phyloP scores from a whole-genome alignment of 257 asterid species.

The Primulina tabacum region DNA sequence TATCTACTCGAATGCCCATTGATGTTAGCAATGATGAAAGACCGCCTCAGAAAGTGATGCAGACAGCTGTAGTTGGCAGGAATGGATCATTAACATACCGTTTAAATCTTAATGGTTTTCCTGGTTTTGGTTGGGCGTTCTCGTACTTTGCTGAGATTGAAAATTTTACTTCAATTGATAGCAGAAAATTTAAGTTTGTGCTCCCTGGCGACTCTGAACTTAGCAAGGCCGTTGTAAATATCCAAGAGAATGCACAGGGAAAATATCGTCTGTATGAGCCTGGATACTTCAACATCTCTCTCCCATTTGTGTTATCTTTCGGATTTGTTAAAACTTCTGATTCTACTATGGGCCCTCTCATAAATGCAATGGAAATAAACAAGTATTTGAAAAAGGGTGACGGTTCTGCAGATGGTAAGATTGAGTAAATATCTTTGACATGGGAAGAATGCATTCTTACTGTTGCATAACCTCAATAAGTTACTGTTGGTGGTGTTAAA shows the following conservation, averaged over 20 bases:
- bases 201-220: constrained; percentile 73
- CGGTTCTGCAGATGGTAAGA: constrained; percentile 84
- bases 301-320: constrained; percentile 82
- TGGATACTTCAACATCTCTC: constrained; percentile 71
- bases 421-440: constrained; percentile 16
- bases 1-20: constrained; percentile 71
- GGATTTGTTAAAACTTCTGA: constrained; percentile 73
- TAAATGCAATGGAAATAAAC: constrained; percentile 92
- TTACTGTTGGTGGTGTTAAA: neutral
- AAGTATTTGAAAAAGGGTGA: constrained; percentile 66
- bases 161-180: constrained; percentile 54
- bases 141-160: constrained; percentile 90
- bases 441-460: neutral
- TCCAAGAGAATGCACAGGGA: constrained; percentile 94
- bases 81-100: constrained; percentile 87
- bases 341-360: constrained; percentile 82
- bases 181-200: constrained; percentile 69
- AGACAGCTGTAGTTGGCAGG: constrained; percentile 98
- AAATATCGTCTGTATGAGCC: constrained; percentile 88
- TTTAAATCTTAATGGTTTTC: constrained; percentile 91
- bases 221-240: constrained; percentile 76
- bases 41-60: constrained; percentile 95
- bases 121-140: constrained; percentile 91
- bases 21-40: constrained; percentile 55
- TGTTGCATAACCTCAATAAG: neutral